Evolutionary conservation across 352 stramenopile genomes (phyloP).

Genomic region (Phytophthora pluvialis): DNA sequence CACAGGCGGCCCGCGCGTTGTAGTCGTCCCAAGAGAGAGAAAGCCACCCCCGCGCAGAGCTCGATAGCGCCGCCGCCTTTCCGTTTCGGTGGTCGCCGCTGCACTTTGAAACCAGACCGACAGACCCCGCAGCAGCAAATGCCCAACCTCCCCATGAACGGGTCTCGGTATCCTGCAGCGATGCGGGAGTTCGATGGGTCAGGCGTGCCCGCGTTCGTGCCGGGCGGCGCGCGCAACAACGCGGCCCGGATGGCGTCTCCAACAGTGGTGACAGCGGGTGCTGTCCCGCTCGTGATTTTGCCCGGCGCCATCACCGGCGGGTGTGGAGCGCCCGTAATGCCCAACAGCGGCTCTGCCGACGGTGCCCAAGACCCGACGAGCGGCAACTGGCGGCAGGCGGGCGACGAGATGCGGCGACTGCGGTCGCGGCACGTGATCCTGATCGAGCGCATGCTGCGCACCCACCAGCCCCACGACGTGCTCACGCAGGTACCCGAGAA

Average conservation of each 20-base stretch:
- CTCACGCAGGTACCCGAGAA: constrained; percentile 68
- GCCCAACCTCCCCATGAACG: constrained; percentile 35
- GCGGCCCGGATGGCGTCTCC: constrained; percentile 6
- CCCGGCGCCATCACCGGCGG: not conserved
- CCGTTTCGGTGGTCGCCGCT: constrained; percentile 35
- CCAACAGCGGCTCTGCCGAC: not conserved
- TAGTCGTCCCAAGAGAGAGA: constrained; percentile 38
- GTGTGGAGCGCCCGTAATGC: constrained; percentile 2
- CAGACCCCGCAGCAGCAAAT: no score
- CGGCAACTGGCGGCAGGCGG: constrained; percentile 34
- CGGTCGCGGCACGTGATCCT: constrained; percentile 51
- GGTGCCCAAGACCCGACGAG: constrained; percentile 1
- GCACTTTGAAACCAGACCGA: constrained; percentile 4
- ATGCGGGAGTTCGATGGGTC: constrained; percentile 24
- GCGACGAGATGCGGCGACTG: constrained; percentile 45
- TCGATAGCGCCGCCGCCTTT: constrained; percentile 12
- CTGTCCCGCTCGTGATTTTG: constrained; percentile 1
- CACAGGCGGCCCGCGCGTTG: constrained; percentile 39
- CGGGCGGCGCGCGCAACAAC: constrained; percentile 14
- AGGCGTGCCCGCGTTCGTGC: constrained; percentile 18
- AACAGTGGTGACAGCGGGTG: constrained; percentile 5
- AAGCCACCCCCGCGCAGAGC: not conserved
- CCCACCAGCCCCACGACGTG: constrained; percentile 62
- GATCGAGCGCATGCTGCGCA: constrained; percentile 65
- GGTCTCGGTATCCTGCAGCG: constrained; percentile 26